Evolutionary conservation across 805 yeast genomes (phyloP), one percentile per base, ranked within the genome.

Genomic region (Candida insectalens): DNA sequence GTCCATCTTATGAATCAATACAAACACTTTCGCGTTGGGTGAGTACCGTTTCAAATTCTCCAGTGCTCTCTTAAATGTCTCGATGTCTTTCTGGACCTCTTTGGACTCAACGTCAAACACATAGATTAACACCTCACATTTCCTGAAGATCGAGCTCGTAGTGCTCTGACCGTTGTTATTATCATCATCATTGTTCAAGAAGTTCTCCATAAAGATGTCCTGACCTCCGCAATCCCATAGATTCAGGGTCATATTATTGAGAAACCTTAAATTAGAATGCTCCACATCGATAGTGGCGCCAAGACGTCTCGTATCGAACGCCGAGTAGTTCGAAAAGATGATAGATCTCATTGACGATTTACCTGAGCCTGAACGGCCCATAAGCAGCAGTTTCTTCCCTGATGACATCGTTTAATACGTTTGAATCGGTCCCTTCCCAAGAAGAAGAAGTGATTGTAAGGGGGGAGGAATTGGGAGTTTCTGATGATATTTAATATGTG

Each of bases 211-310:
- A 45, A 88, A 92, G 2, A 82, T 85, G 55, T 92, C 96, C 54
- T 92, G 98, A 3, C 95, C 95, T 49, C 97, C 98, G 60, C 98
- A 92, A 57, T 92, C 98, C 97, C 97, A 88, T 16, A 92, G 63
- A 49, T 89, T 89, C 30, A 92, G 64, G 1, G 96, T 87, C 94
- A 92, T 85, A 53, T 89, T 88, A 1, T 96, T 96, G 38, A 92
- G 63, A 49, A 92, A 88, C 33, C 97, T 65, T 36, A 92, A 61
- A 59, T 89, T 95, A 2, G 96, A 85, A 52, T 92, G 96, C 52
- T 92, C 98, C n/a, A 92, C 96, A 51, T 92, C 98, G 37, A 92
- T 88, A 1, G 98, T 92, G 8, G 98, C 97, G 2, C 97, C 97
- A 10, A 92, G 60, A 37, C 97, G 67, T 42, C 97, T 69, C 3